Base-by-base conservation (phyloP, 2,329 filamentous ascomycete genomes). In the Tothia fuscella region DNA sequence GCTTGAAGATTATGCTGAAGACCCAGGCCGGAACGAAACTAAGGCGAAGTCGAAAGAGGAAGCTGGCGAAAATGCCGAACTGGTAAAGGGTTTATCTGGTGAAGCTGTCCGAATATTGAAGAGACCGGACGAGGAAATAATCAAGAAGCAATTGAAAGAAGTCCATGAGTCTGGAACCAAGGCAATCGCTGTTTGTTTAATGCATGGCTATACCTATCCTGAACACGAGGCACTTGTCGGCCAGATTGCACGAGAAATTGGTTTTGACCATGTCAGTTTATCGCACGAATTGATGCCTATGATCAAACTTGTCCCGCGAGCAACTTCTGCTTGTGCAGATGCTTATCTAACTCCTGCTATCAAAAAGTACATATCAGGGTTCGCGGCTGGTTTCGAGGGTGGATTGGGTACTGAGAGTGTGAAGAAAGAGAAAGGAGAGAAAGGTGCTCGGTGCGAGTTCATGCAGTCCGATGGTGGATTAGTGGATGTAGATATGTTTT, bases 201-300 rank as follows among this genome's bases (percentile, higher is more conserved):
- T 94, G 78, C 88, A 95, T 56, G 82, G 82, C 4, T 95, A 94
- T 56, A 93, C 86, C 0, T 95, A 85, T 54, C 86, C 86, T 1
- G 76, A 82, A 38, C 88, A 95, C 51, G 88, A 95, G 56, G 77
- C 79, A 1, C 55, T 86, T 31, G 70, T 94, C 7, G 86, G 86
- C 13, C 73, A 69, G 49, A 65, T 94, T 36, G 88, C 88, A 1
- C 71, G 68, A 44, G 80, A 91, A 13, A 78, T 93, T 49, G 88
- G 88, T 2, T 91, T 93, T 54, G 62, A 74, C 43, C 86, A 94
- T 58, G 78, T 94, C 47, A 88, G 82, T 43, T 67, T 89, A 24
- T 85, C 80, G 49, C 80, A 86, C 50, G 76, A 84, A 59, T 68
- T 88, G 33, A 86, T 88, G 82, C 85, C 66, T n/a, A 88, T 88